These are phyloP conservation scores for Trichosporon inkin DNA, from an alignment of 1,284 basidiomycete species.

Conservation along the genomic window DNA sequence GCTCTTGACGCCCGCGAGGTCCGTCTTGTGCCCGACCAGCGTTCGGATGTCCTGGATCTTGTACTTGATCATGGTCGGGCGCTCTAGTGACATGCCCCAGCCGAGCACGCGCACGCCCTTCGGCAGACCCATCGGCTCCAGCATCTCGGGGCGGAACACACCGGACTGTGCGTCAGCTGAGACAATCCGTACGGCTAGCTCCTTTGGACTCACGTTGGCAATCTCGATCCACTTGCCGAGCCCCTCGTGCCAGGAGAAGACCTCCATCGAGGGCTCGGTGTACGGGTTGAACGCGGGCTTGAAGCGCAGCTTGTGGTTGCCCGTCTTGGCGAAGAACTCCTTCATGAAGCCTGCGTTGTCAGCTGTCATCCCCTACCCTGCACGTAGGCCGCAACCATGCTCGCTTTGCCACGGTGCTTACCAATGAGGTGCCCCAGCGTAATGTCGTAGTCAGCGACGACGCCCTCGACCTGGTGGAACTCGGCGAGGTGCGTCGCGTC, in stretches of 20 bases:
- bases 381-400: too few species aligned
- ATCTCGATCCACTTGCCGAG: constrained; percentile 93
- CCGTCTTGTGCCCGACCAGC: constrained; percentile 94
- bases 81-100: constrained; percentile 91
- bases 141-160: constrained; percentile 99
- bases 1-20: constrained; percentile 81
- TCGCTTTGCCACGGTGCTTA: too few species aligned
- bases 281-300: constrained; percentile 78
- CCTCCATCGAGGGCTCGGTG: constrained; percentile 98
- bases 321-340: constrained; percentile 98
- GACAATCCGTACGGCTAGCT: neutral
- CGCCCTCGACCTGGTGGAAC: constrained; percentile 99
- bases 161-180: constrained; percentile 65
- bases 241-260: constrained; percentile 96
- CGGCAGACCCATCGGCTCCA: constrained; percentile 98
- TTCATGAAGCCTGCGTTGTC: constrained; percentile 78
- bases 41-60: constrained; percentile 93
- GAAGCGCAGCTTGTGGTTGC: constrained; percentile 86
- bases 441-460: constrained; percentile 89
- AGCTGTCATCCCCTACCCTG: too few species aligned
- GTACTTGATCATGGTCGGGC: constrained; percentile 99
- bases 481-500: constrained; percentile 99
- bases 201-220: constrained; percentile 52
- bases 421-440: constrained; percentile 97
- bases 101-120: constrained; percentile 95